These are phyloP conservation scores for Blastobotrys arbuscula DNA, from an alignment of 1,139 yeast species.

Conservation along the genomic window DNA sequence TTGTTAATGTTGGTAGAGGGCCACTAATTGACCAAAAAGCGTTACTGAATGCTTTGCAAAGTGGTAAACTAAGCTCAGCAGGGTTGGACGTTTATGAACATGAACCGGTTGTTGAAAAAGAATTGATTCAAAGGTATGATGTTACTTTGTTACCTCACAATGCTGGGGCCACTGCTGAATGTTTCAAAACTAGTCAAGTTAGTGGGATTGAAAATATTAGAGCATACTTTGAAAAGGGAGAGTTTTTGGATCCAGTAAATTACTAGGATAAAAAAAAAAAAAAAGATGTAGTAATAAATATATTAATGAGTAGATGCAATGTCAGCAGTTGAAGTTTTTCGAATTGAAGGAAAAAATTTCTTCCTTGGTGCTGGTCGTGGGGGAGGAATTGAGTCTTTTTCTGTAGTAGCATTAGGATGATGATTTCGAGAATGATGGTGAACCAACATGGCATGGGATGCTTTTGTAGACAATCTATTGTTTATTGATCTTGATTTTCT, in stretches of 20 bases:
- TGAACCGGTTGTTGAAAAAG: constrained; percentile 57
- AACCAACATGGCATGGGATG: not conserved
- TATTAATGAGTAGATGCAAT: constrained; percentile 13
- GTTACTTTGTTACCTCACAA: constrained; percentile 73
- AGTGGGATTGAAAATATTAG: constrained; percentile 44
- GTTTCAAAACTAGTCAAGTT: constrained; percentile 40
- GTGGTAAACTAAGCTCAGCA: constrained; percentile 63
- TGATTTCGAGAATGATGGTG: constrained; percentile 7
- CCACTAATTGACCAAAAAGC: constrained; percentile 67
- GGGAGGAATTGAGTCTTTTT: not conserved
- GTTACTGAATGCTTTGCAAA: constrained; percentile 57
- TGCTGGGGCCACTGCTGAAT: constrained; percentile 62
- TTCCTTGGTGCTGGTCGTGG: constrained; percentile 16
- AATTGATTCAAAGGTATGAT: constrained; percentile 53
- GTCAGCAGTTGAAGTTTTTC: constrained; percentile 18
- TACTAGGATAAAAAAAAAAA: not conserved
- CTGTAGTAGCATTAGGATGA: no score
- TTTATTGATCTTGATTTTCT: not conserved
- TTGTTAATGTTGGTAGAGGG: constrained; percentile 81
- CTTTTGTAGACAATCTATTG: not conserved
- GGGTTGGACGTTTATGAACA: constrained; percentile 77
- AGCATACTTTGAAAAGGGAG: constrained; percentile 6
- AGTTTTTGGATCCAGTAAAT: constrained; percentile 4
- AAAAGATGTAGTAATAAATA: no score
- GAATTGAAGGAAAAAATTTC: constrained; percentile 17